phyloP scores from a whole-genome alignment of 805 yeast species.

The Torulaspora microellipsoides region DNA sequence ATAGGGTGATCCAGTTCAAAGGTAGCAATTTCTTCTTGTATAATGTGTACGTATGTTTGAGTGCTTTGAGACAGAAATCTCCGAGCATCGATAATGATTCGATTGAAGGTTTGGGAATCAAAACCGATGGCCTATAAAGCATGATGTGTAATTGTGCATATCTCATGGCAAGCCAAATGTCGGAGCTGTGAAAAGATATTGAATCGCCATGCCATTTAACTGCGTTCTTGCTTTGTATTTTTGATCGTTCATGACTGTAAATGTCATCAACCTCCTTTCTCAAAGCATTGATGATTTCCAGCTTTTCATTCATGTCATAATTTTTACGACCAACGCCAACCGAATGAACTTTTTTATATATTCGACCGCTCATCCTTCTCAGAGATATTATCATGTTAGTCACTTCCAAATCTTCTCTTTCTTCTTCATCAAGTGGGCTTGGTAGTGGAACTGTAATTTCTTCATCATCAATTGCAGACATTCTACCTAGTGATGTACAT shows the following conservation, averaged over 20 bases:
- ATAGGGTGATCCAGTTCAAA: conserved; percentile 46
- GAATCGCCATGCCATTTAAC: conserved; percentile 11
- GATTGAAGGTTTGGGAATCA: conserved; percentile 43
- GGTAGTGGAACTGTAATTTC: conserved; percentile 47
- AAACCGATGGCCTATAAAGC: conserved; percentile 47
- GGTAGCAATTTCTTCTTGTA: conserved; percentile 44
- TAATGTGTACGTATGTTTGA: conserved; percentile 44
- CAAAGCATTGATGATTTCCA: conserved; percentile 32
- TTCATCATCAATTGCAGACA: conserved; percentile 44
- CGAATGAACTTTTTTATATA: conserved; percentile 44
- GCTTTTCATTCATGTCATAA: conserved; percentile 32
- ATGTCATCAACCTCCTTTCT: conserved; percentile 34
- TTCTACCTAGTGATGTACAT: conserved; percentile 46
- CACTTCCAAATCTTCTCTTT: conserved; percentile 39
- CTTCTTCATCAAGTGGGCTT: conserved; percentile 38
- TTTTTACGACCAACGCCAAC: conserved; percentile 37
- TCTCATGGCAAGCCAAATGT: conserved; percentile 37
- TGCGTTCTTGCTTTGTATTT: conserved; percentile 22
- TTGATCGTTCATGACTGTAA: conserved; percentile 25
- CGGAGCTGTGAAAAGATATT: conserved; percentile 35
- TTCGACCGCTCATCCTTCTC: conserved; percentile 44
- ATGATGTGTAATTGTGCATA: conserved; percentile 45
- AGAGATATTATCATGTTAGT: conserved; percentile 41
- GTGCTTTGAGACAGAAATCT: conserved; percentile 42
- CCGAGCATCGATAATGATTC: conserved; percentile 42